These are phyloP conservation scores for Naegleria gruberi DNA, from an alignment of 208 protist species.

Conservation along the genomic window DNA sequence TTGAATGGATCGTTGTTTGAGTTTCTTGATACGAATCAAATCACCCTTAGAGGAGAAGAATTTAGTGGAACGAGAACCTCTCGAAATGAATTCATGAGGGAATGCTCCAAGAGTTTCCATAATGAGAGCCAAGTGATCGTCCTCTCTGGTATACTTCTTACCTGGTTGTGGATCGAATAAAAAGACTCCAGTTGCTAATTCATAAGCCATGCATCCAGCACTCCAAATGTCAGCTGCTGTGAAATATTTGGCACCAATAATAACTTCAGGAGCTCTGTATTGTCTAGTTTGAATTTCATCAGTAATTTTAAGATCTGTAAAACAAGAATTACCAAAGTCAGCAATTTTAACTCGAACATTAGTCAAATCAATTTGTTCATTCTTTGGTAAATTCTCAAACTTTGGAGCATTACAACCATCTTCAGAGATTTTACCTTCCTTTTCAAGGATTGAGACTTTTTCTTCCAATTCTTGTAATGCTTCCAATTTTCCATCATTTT, in stretches of 20 bases:
- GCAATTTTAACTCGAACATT: conserved; percentile 72
- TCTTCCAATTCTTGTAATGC: background rate
- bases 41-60: conserved; percentile 66
- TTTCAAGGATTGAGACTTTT: background rate
- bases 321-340: conserved; percentile 98
- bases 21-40: conserved; percentile 47
- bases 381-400: conserved; percentile 66
- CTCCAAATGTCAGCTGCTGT: conserved; percentile 80
- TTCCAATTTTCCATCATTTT: background rate
- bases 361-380: conserved; percentile 33
- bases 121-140: conserved; percentile 81
- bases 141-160: conserved; percentile 56
- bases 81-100: conserved; percentile 34
- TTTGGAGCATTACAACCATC: conserved; percentile 44
- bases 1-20: conserved; percentile 55
- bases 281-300: conserved; percentile 79
- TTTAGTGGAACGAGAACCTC: conserved; percentile 37
- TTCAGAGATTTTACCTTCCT: background rate
- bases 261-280: conserved; percentile 81
- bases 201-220: conserved; percentile 81
- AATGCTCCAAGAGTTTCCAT: conserved; percentile 80
- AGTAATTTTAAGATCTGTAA: conserved; percentile 90
- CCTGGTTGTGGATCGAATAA: conserved; percentile 83
- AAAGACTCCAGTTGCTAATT: conserved; percentile 82
- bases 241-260: conserved; percentile 62